phyloP scores from a whole-genome alignment of 169 alveolate species.

The Plasmodium adleri region DNA sequence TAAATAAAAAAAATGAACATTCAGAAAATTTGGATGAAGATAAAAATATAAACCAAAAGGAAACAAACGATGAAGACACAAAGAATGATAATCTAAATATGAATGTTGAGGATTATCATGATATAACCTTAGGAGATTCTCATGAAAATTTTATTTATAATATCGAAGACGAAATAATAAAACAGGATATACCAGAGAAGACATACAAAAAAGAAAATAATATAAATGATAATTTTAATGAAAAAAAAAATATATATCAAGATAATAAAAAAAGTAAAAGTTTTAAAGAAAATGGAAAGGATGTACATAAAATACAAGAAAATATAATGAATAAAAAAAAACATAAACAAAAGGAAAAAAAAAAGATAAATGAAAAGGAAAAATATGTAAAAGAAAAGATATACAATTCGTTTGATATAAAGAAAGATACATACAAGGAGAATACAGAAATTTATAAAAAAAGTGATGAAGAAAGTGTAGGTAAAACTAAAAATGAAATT shows the following conservation, averaged over 20 bases:
- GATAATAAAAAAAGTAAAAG: not conserved
- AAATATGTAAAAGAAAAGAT: not conserved
- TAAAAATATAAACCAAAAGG: not conserved
- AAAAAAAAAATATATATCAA: not conserved
- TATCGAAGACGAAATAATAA: not conserved
- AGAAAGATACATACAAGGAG: not conserved
- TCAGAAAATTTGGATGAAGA: not conserved
- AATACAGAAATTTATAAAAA: not conserved
- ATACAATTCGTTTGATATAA: constrained; percentile 2
- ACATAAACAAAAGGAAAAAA: not conserved
- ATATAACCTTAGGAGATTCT: not conserved
- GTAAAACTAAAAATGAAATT: not conserved
- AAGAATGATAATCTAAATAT: not conserved
- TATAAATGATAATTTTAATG: not conserved
- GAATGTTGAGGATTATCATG: not conserved
- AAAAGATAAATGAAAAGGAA: constrained; percentile 11
- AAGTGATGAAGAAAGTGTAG: not conserved
- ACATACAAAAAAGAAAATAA: constrained; percentile 6
- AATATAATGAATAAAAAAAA: not conserved
- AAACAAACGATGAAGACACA: not conserved
- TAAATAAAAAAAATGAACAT: constrained; percentile 2
- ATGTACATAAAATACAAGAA: not conserved
- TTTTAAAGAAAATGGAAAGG: not conserved
- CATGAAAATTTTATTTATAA: not conserved
- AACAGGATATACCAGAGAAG: not conserved